Base-by-base conservation (phyloP, 2,329 filamentous ascomycete species). In the Claviceps fusiformis region DNA sequence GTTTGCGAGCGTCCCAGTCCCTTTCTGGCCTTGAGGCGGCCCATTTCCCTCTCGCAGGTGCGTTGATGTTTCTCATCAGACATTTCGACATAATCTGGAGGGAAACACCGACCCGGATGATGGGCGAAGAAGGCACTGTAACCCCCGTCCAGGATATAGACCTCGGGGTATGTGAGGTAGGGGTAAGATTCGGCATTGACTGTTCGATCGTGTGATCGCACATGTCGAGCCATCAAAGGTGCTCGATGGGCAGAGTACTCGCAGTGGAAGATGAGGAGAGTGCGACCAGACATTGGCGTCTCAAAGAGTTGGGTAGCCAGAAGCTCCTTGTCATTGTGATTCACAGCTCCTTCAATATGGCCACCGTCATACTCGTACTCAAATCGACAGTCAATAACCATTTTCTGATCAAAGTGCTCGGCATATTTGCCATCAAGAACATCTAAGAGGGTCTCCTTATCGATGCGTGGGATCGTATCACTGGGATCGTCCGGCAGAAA, bases 281-380 rank as follows among this genome's bases (percentile, higher is more conserved):
- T 93, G 61, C 83, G 86, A 52, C 85, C 80, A 50, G 80, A 73
- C 63, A 85, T 81, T 19, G 78, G 77, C 27, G 75, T 77, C 55
- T 82, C 73, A 69, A 98, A 95, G 51, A 98, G 80, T 61, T 91
- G 83, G 55, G 77, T 76, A 9, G 89, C 83, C 56, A 98, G 77
- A 58, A 87, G 74, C 64, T 98, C 92, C 72, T 96, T 96, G 74
- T 96, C 89, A 71, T 95, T 97, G 75, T 90, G 93, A 75, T 98
- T 98, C 72, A 95, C 77, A 47, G 93, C 93, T 19, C 87, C 87
- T 62, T 90, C 81, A 66, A 98, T 96, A 69, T 98, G 93, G 39
- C 93, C 93, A 55, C 93, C 93, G 17, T 95, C 86, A 68, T 95
- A 98, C 72, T 98, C 93, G 70, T 98, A 98, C 76, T 98, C 93